Percentiles rank a stretch among this genome's conserved stretches.
Conservation (phyloP, 805 yeast species). For the Metschnikowia colocasiae region DNA sequence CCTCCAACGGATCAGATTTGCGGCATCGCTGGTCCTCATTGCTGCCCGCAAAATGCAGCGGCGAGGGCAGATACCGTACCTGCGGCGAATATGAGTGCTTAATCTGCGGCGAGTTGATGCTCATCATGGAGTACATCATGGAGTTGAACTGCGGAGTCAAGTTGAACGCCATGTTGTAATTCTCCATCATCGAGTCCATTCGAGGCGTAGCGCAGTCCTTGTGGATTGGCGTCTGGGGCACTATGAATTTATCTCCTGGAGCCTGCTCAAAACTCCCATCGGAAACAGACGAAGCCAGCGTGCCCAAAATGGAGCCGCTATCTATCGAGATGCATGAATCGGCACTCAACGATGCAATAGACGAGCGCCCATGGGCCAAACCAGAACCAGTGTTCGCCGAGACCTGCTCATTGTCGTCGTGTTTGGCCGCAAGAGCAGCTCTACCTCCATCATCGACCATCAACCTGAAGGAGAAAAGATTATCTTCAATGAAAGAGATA, state of each 20-base stretch:
- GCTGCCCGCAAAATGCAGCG: background rate
- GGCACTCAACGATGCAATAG: background rate
- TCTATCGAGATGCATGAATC: slow-evolving; percentile 1
- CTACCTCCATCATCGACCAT: slow-evolving; percentile 41
- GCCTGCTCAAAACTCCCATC: background rate
- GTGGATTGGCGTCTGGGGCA: slow-evolving; percentile 36
- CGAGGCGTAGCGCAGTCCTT: slow-evolving; percentile 24
- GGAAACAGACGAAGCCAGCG: background rate
- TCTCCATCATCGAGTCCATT: slow-evolving; percentile 3
- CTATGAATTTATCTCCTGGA: slow-evolving; percentile 4
- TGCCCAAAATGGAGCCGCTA: background rate
- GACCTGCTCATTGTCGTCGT: background rate
- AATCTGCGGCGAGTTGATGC: slow-evolving; percentile 33
- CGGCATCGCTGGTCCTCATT: background rate
- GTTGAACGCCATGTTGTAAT: slow-evolving; percentile 23
- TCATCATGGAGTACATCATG: slow-evolving; percentile 37
- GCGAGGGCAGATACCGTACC: background rate
- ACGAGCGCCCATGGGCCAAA: background rate
- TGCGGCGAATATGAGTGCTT: slow-evolving; percentile 31
- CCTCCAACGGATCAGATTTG: background rate
- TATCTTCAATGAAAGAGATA: slow-evolving; percentile 4
- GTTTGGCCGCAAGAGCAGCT: slow-evolving; percentile 29
- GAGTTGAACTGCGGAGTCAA: slow-evolving; percentile 41
- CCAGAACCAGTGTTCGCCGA: background rate
- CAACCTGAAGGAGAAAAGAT: slow-evolving; percentile 29